Conservation (phyloP, 2,329 filamentous ascomycete species). For the Plenodomus lindquistii region DNA sequence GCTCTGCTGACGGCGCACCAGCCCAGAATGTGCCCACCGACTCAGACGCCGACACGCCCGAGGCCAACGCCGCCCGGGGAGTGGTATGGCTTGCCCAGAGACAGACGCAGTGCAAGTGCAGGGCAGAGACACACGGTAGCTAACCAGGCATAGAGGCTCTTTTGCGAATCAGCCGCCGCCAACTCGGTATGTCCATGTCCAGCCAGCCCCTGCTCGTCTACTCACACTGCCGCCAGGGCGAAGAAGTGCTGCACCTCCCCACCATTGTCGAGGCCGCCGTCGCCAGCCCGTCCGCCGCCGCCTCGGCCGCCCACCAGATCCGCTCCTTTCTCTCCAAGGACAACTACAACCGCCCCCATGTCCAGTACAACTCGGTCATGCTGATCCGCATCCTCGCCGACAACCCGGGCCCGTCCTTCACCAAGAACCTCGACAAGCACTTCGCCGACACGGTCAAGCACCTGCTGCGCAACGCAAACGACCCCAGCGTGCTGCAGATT, state of each 20-base stretch:
- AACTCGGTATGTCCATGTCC: constrained; percentile 45
- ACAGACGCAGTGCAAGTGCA: constrained; percentile 1
- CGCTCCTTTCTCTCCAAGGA: constrained; percentile 80
- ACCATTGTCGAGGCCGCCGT: constrained; percentile 94
- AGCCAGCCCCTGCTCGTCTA: neutral
- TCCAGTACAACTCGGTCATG: constrained; percentile 97
- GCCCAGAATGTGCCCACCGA: constrained; percentile 33
- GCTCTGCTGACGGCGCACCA: constrained; percentile 20
- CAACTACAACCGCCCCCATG: constrained; percentile 65
- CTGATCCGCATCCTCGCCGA: constrained; percentile 87
- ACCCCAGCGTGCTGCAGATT: constrained; percentile 80
- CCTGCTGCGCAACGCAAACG: constrained; percentile 70
- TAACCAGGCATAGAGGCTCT: constrained; percentile 63
- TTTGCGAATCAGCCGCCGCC: constrained; percentile 74
- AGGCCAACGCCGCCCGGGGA: constrained; percentile 66
- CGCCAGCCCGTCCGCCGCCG: constrained; percentile 83
- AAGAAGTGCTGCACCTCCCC: constrained; percentile 90
- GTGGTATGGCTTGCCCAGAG: constrained; percentile 61
- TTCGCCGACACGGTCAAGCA: constrained; percentile 78
- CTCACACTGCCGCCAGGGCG: constrained; percentile 61
- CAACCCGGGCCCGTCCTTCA: constrained; percentile 89
- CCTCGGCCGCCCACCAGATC: constrained; percentile 77
- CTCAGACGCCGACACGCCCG: constrained; percentile 61
- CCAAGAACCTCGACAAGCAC: constrained; percentile 83
- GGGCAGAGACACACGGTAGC: constrained; percentile 3